These are phyloP conservation scores for Quercus lobata DNA, from an alignment of 331 rosid genomes.

Conservation along the genomic window DNA sequence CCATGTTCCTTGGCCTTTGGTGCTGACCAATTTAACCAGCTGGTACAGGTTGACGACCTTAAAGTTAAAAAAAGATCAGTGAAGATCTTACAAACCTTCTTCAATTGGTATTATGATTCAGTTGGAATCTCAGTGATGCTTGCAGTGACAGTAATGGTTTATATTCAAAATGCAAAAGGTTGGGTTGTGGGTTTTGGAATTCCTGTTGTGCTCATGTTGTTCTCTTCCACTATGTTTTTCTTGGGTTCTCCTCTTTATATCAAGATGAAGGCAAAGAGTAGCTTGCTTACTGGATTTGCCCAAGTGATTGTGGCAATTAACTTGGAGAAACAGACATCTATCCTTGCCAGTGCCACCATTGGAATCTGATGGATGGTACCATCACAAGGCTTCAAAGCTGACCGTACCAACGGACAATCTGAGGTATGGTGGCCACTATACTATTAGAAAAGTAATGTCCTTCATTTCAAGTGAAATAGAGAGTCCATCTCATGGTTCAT, in stretches of 20 bases:
- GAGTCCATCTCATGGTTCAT: no score
- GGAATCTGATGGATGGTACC: constrained; percentile 35
- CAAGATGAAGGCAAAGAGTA: constrained; percentile 44
- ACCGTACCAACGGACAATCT: constrained; percentile 46
- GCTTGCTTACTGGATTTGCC: constrained; percentile 45
- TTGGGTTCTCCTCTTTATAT: constrained; percentile 57
- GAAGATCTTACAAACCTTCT: constrained; percentile 51
- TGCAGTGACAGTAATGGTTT: constrained; percentile 53
- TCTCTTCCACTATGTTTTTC: constrained; percentile 52
- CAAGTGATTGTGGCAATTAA: constrained; percentile 46
- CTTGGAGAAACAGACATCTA: constrained; percentile 62
- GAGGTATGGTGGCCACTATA: constrained; percentile 29
- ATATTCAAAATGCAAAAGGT: constrained; percentile 47
- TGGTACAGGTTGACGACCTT: constrained; percentile 28
- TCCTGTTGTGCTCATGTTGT: constrained; percentile 58
- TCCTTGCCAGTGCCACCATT: constrained; percentile 44
- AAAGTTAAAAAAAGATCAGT: constrained; percentile 18
- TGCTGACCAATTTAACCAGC: constrained; percentile 54
- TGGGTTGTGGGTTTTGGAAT: constrained; percentile 74
- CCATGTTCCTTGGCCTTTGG: constrained; percentile 74
- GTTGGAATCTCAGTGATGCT: constrained; percentile 54
- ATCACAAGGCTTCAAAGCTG: constrained; percentile 37
- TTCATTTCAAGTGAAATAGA: no score
- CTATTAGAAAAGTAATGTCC: no score
- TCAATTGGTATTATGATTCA: constrained; percentile 78